A percentile compares a stretch with the other conserved stretches of the same genome.
Evolutionary conservation across 2,329 filamentous ascomycete genomes (phyloP).

Genomic region (Cercospora sp.): DNA sequence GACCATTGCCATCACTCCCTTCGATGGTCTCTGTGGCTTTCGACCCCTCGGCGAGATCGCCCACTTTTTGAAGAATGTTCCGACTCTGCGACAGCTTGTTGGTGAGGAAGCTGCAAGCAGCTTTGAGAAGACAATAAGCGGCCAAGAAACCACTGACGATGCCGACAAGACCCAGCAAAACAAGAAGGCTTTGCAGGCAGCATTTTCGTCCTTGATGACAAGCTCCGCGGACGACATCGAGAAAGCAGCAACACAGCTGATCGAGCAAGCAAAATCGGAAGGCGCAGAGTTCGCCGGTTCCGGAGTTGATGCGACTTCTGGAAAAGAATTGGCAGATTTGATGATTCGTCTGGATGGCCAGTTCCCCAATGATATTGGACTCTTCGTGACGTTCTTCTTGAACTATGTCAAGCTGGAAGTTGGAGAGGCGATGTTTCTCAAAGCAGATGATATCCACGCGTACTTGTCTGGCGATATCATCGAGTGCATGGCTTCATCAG

Average conservation of each 20-base stretch:
- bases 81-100: constrained; percentile 51
- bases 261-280: constrained; percentile 68
- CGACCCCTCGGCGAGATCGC: constrained; percentile 81
- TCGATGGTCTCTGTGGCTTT: constrained; percentile 95
- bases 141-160: constrained; percentile 53
- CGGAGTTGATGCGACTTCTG: constrained; percentile 66
- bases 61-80: constrained; percentile 72
- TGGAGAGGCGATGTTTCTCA: constrained; percentile 93
- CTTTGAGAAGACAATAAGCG: constrained; percentile 52
- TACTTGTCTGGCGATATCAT: constrained; percentile 93
- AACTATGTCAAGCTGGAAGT: constrained; percentile 87
- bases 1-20: constrained; percentile 95
- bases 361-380: constrained; percentile 85
- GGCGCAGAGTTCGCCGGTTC: constrained; percentile 72
- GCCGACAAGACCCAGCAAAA: constrained; percentile 55
- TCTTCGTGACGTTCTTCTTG: constrained; percentile 95
- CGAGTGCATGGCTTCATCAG: constrained; percentile 98
- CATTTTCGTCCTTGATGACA: constrained; percentile 80
- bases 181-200: constrained; percentile 73
- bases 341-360: constrained; percentile 75
- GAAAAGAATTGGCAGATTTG: constrained; percentile 72
- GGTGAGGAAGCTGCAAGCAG: constrained; percentile 49
- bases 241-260: constrained; percentile 65
- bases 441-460: constrained; percentile 95
- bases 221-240: constrained; percentile 66